Percentiles rank a stretch among this genome's conserved stretches.
Conservation (phyloP, 148 eudicot species). For the Vaccinium myrtillus region DNA sequence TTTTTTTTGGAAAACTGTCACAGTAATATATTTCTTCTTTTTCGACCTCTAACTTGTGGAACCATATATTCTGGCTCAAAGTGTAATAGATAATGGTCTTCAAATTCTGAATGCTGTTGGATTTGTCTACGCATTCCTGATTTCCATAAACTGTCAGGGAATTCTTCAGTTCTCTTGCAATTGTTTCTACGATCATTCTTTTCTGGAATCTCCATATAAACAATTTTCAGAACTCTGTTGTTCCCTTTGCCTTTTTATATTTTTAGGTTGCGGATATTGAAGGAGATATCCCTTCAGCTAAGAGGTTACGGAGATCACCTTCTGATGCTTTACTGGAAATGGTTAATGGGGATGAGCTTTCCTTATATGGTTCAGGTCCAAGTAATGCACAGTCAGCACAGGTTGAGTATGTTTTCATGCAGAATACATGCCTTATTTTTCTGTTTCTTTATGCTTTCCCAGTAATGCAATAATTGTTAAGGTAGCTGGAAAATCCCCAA, state of each 20-base stretch:
- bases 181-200: constrained; percentile 4
- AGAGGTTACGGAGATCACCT: constrained; percentile 72
- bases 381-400: constrained; percentile 81
- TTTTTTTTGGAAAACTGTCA: not conserved
- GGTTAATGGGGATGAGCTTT: constrained; percentile 74
- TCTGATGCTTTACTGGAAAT: constrained; percentile 92
- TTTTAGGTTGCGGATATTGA: constrained; percentile 85
- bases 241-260: constrained; percentile 13
- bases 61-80: not conserved
- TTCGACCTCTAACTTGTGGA: not conserved
- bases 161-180: not conserved
- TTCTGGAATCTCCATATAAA: not conserved
- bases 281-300: constrained; percentile 65
- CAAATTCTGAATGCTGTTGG: not conserved
- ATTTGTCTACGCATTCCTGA: not conserved
- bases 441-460: not conserved
- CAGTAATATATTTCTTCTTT: not conserved
- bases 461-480: not conserved
- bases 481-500: not conserved
- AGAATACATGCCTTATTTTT: not conserved
- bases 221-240: not conserved
- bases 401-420: constrained; percentile 38
- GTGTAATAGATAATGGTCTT: not conserved
- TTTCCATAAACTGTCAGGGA: not conserved
- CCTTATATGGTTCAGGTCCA: constrained; percentile 75